These are phyloP conservation scores for Pseudogymnoascus verrucosus DNA, from an alignment of 2,329 filamentous ascomycete genomes.

Conservation along the genomic window DNA sequence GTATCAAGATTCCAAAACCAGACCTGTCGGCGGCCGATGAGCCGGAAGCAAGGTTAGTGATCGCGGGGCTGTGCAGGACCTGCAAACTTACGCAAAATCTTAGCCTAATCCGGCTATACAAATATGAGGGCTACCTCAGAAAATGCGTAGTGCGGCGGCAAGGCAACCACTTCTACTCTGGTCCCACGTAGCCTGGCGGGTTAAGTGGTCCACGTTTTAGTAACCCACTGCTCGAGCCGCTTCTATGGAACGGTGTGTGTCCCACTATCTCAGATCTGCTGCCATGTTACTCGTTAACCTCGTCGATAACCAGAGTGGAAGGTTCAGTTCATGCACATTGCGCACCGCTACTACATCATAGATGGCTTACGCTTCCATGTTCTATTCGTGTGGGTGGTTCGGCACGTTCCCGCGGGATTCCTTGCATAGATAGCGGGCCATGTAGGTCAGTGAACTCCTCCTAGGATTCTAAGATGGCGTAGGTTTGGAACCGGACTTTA, in stretches of 20 bases:
- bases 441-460: neutral
- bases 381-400: neutral
- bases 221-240: neutral
- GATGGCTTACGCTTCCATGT: neutral
- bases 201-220: neutral
- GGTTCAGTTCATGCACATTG: neutral
- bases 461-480: neutral
- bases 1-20: neutral
- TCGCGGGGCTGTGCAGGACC: neutral
- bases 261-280: neutral
- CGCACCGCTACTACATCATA: neutral
- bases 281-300: neutral
- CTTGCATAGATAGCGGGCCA: neutral
- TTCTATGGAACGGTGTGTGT: neutral
- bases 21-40: neutral
- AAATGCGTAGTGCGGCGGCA: neutral
- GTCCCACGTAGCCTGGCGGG: neutral
- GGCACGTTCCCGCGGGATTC: neutral
- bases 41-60: neutral
- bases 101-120: neutral
- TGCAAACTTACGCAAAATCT: neutral
- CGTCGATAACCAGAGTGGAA: neutral
- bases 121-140: neutral
- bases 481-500: neutral
- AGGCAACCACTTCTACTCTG: neutral